Evolutionary conservation across 345 rosid genomes (phyloP).

Genomic region (Melaleuca alternifolia): DNA sequence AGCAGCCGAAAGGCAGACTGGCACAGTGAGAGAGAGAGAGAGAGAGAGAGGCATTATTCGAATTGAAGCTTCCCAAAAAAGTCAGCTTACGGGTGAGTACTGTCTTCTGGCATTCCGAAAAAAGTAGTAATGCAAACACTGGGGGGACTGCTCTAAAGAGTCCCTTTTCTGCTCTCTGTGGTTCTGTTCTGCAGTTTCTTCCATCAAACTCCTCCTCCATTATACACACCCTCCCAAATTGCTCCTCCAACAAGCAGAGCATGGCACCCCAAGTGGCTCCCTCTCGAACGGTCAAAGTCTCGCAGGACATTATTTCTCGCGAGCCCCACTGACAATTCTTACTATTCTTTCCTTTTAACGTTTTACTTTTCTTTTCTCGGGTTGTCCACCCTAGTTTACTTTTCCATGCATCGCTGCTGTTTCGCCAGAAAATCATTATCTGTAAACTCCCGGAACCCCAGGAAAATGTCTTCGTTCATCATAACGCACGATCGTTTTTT

Average conservation of each 20-base stretch:
- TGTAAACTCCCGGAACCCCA: too few relatives aligned
- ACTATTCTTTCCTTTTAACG: background rate
- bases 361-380: background rate
- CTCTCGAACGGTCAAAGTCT: background rate
- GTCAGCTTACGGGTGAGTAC: background rate
- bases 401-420: too few relatives aligned
- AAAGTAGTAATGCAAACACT: background rate
- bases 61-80: background rate
- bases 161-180: background rate
- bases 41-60: too few relatives aligned
- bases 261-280: background rate
- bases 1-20: too few relatives aligned
- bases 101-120: background rate
- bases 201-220: background rate
- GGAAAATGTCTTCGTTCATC: background rate
- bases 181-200: background rate
- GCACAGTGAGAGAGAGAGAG: too few relatives aligned
- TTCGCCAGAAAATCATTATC: too few relatives aligned
- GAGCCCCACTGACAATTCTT: background rate
- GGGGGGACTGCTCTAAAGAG: background rate
- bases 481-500: background rate
- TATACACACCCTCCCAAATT: background rate
- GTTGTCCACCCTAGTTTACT: background rate
- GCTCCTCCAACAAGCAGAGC: background rate
- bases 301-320: background rate